A percentile compares a stretch with the other conserved stretches of the same genome.
Conservation (phyloP, 306 rosid genomes). For the Benincasa hispida region DNA sequence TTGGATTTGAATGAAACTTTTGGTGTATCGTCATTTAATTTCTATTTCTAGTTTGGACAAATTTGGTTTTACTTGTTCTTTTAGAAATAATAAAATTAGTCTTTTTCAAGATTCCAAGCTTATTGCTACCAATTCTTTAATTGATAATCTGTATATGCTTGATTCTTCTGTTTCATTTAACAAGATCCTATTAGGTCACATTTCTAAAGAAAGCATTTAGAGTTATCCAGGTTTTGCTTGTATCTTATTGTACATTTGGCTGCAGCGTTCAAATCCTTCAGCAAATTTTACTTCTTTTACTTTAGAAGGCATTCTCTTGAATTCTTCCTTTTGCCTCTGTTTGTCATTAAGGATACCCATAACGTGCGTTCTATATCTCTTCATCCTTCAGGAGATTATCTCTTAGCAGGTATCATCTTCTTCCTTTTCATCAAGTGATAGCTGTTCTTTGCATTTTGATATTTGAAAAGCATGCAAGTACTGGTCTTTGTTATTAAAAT, state of each 20-base stretch:
- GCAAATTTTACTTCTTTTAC: constrained; percentile 2
- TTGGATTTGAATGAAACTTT: no score
- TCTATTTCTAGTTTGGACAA: no score
- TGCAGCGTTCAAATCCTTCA: constrained; percentile 12
- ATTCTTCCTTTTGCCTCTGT: not conserved
- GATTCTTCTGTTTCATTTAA: no score
- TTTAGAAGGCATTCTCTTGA: not conserved
- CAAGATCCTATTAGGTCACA: no score
- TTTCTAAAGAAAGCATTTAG: constrained; percentile 81
- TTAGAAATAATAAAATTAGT: no score
- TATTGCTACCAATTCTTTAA: no score
- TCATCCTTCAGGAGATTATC: constrained; percentile 92
- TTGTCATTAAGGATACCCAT: constrained; percentile 65
- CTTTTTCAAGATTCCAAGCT: no score
- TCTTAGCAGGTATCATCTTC: constrained; percentile 55
- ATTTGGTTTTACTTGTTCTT: no score
- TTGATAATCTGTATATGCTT: no score
- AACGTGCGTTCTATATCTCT: constrained; percentile 82
- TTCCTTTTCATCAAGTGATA: not conserved
- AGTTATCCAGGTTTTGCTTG: constrained; percentile 67
- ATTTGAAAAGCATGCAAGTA: not conserved
- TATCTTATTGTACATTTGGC: constrained; percentile 12
- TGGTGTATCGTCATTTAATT: no score
- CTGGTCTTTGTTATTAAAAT: not conserved
- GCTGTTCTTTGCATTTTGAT: not conserved